A percentile compares a stretch with the other conserved stretches of the same genome.
Evolutionary conservation across 768 basidiomycete genomes (phyloP).

Genomic region (Phlebiopsis gigantea): DNA sequence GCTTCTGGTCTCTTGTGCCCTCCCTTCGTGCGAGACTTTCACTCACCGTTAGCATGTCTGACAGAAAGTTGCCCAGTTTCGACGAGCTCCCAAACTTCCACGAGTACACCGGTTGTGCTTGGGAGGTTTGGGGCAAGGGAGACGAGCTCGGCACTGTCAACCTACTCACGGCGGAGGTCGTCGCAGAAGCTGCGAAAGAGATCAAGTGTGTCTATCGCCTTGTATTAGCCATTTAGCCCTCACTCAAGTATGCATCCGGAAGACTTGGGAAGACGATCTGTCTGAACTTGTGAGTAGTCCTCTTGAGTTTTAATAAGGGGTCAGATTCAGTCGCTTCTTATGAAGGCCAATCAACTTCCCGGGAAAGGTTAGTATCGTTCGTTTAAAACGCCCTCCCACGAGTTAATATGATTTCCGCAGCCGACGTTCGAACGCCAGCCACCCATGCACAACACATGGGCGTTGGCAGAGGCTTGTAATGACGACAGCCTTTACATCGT

Average conservation of each 20-base stretch:
- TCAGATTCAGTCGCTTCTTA: too few relatives aligned
- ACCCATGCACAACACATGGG: conserved; percentile 44
- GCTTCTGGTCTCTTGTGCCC: background rate
- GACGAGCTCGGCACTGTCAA: conserved; percentile 68
- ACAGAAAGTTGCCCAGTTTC: conserved; percentile 34
- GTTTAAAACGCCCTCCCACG: too few relatives aligned
- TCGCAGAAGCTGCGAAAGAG: conserved; percentile 49
- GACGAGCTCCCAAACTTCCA: conserved; percentile 43
- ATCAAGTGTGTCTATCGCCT: conserved; percentile 30
- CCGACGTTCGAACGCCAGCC: conserved; percentile 51
- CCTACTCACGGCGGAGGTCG: conserved; percentile 54
- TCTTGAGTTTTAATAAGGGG: too few relatives aligned
- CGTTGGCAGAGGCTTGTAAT: conserved; percentile 14
- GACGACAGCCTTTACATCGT: conserved; percentile 24
- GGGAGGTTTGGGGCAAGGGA: conserved; percentile 61
- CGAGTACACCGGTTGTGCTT: conserved; percentile 53
- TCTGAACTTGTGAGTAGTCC: conserved; percentile 1
- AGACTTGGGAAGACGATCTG: conserved; percentile 2
- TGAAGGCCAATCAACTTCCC: conserved; percentile 65
- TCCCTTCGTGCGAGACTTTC: background rate
- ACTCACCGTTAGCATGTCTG: conserved; percentile 5
- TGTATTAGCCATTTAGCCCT: background rate
- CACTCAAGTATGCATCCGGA: background rate
- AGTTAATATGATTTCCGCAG: conserved; percentile 31
- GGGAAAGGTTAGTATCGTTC: conserved; percentile 48